Base-by-base conservation (phyloP, 495 filamentous ascomycete genomes). In the Hapsidospora chrysogenum region DNA sequence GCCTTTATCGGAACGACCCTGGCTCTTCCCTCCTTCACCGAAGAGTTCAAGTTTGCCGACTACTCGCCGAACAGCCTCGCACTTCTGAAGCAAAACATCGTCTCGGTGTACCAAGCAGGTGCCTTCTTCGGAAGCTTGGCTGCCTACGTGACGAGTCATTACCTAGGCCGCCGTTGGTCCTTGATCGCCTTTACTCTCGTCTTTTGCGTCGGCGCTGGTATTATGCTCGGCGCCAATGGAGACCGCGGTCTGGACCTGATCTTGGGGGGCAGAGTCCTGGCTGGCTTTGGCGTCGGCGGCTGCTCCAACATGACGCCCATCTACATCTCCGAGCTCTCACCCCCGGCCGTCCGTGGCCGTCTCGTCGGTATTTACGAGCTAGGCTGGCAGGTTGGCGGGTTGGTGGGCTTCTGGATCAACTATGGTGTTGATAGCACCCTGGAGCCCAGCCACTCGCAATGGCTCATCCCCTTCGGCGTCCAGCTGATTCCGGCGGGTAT, bases 361-460 rank as follows among this genome's bases (percentile, higher is more conserved):
- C 53, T 73, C 7, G 66, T 70, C 33, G 74, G 76, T 43, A 60
- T 84, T 17, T 84, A 78, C 45, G 76, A 82, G 51, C 53, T 80
- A 26, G 73, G 75, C 9, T 80, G 75, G 71, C 78, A 82, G 51
- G 61, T 78, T 44, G 77, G 76, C 31, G 76, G 76, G 10, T 53
- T 84, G 17, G 66, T 78, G n/a, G 77, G 77, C 3, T 82, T 80
- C 44, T 79, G 72, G 72, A 76, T 79, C 45, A 78, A 77, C 43
- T 67, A 68, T 40, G 68, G 66, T 26, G 52, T 71, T 31, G 53
- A 48, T 25, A 50, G 54, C 30, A 65, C 60, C 1, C 51, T 68
- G 38, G 48, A 54, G 2, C 50, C 60, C 6, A 57, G 45, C 18
- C 53, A 55, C 32, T 54, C 49, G 4, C 67, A 72, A 46, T 72